Evolutionary conservation across 768 basidiomycete species (phyloP).

Genomic region (Punctularia strigosozonata): DNA sequence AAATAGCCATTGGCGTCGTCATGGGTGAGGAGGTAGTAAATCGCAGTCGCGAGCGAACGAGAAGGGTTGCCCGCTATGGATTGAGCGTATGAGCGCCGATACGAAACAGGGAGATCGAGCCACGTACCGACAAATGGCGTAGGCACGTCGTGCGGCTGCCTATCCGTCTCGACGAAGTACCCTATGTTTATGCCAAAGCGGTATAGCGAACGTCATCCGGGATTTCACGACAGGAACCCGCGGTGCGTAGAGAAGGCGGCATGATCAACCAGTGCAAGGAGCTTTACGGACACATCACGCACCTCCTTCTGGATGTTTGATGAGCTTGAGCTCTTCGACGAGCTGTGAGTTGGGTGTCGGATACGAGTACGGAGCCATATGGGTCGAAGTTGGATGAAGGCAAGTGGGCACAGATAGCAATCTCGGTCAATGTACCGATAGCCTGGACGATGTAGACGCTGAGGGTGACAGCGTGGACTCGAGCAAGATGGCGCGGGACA

Average conservation of each 20-base stretch:
- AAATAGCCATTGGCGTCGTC: constrained; percentile 28
- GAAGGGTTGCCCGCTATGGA: constrained; percentile 12
- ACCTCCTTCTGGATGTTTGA: constrained; percentile 19
- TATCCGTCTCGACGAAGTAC: constrained; percentile 25
- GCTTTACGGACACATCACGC: constrained; percentile 1
- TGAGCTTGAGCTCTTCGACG: constrained; percentile 15
- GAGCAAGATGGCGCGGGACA: too few relatives aligned
- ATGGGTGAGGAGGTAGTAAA: constrained; percentile 35
- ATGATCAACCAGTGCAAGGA: neutral
- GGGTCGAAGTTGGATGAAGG: neutral
- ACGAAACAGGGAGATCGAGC: neutral
- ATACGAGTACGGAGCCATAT: constrained; percentile 3
- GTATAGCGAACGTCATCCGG: neutral
- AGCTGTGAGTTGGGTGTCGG: constrained; percentile 16
- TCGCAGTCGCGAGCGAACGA: constrained; percentile 29
- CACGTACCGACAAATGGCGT: constrained; percentile 22
- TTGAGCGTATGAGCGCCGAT: neutral
- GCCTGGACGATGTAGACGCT: too few relatives aligned
- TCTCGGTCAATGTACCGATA: too few relatives aligned
- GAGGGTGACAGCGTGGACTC: too few relatives aligned
- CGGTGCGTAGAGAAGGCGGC: neutral
- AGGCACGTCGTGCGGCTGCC: constrained; percentile 15
- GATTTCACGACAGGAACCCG: neutral
- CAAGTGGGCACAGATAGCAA: neutral
- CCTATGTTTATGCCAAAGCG: too few relatives aligned